These are phyloP conservation scores for Gentiana macrophylla DNA, from an alignment of 257 asterid genomes.

Conservation along the genomic window DNA sequence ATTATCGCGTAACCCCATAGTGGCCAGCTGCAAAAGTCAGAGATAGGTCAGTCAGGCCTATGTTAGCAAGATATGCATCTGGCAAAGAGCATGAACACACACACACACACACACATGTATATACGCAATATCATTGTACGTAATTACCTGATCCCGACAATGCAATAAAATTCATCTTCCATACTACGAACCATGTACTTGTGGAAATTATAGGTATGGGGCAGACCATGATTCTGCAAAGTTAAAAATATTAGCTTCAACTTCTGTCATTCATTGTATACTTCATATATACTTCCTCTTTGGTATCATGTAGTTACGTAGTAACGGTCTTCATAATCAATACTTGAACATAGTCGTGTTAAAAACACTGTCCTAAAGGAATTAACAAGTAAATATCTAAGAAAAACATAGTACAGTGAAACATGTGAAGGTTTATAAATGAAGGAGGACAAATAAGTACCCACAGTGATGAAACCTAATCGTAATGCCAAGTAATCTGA, in stretches of 20 bases:
- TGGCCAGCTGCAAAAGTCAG: slow-evolving; percentile 61
- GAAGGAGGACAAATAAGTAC: slow-evolving; percentile 6
- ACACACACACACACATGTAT: too few relatives aligned
- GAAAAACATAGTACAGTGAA: too few relatives aligned
- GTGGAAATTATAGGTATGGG: slow-evolving; percentile 64
- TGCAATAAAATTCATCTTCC: slow-evolving; percentile 85
- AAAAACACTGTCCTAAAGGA: too few relatives aligned
- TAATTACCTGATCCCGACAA: slow-evolving; percentile 78
- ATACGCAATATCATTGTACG: neutral
- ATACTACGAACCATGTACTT: slow-evolving; percentile 87
- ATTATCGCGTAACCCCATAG: slow-evolving; percentile 88
- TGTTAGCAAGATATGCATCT: neutral
- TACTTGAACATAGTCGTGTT: too few relatives aligned
- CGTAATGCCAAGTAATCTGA: slow-evolving; percentile 80
- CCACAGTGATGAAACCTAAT: slow-evolving; percentile 87
- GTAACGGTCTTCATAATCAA: too few relatives aligned
- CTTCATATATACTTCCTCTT: too few relatives aligned
- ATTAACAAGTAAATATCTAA: too few relatives aligned
- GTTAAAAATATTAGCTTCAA: neutral
- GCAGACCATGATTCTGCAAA: slow-evolving; percentile 72
- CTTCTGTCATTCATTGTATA: too few relatives aligned
- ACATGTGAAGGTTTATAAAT: too few relatives aligned
- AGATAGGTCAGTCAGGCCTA: slow-evolving; percentile 1
- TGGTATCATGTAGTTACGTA: too few relatives aligned
- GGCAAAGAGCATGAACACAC: too few relatives aligned